Evolutionary conservation across 2,329 filamentous ascomycete genomes (phyloP), one percentile per base, ranked within the genome.

Genomic region (Cordyceps fumosorosea): DNA sequence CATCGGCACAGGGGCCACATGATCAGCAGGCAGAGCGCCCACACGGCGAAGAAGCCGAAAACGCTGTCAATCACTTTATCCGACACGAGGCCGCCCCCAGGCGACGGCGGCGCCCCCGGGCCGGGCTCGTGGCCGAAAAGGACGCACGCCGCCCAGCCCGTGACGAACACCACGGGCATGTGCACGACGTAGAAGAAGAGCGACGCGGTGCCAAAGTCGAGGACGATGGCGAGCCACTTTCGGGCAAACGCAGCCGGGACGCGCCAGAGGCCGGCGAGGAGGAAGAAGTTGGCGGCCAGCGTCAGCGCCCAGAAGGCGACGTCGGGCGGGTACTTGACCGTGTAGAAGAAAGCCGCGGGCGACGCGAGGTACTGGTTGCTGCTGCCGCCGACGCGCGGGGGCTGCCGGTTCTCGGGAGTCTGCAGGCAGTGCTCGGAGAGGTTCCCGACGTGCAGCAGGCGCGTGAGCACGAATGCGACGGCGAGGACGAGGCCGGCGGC

Each of bases 241-340:
- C 65, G 67, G 0, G 73, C 71, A 3, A 75, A 32, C 2, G 40
- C 44, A 0, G 66, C 59, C 0, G 78, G 77, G 0, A 78, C 54
- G 0, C 68, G 65, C 1, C 68, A 68, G 6, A 80, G 76, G 1
- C 72, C 20, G 1, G 74, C 75, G 0, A 80, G 71, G 0, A 80
- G 67, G 3, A 77, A 64, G 0, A 80, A 67, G 63, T 75, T 79
- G 5, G 65, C 72, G 0, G 74, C 73, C 52, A 80, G 69, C 12
- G 76, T 76, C 42, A 74, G 75, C 3, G 76, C 69, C 72, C 76
- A 78, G 63, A 78, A 80, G 3, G 77, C 77, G 4, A 80, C 70
- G 64, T 80, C 78, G 5, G 78, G 78, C 0, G 78, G 78, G 54
- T 80, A 80, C 66, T 80, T 80, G 65, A 75, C 68, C 50, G 79